Conservation (phyloP, 495 filamentous ascomycete species). For the Neurospora sp. region DNA sequence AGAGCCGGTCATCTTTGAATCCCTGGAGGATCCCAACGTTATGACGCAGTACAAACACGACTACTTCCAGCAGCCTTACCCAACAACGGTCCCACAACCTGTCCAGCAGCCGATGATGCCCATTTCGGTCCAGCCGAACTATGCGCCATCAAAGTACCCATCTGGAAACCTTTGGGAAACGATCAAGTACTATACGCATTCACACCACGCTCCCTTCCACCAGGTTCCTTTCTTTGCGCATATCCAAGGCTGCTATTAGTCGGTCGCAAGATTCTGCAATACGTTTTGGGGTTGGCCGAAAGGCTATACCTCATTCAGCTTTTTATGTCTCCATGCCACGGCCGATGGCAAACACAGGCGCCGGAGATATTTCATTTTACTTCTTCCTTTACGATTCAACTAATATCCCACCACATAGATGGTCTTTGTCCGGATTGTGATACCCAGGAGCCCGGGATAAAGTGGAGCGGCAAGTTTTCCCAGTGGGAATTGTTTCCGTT, state of each 20-base stretch:
- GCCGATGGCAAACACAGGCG: neutral
- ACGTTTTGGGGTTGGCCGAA: neutral
- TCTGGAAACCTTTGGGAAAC: slow-evolving; percentile 33
- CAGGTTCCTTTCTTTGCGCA: slow-evolving; percentile 35
- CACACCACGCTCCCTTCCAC: slow-evolving; percentile 33
- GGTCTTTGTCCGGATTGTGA: neutral
- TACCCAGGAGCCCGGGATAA: neutral
- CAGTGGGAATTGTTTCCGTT: neutral
- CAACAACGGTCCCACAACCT: slow-evolving; percentile 8
- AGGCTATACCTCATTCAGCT: neutral
- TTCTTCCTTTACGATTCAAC: neutral
- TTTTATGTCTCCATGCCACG: neutral
- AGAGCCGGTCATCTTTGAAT: slow-evolving; percentile 29
- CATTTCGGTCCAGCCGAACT: slow-evolving; percentile 14
- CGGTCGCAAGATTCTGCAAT: neutral
- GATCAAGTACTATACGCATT: slow-evolving; percentile 27
- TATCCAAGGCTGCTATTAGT: slow-evolving; percentile 41
- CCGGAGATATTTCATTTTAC: neutral
- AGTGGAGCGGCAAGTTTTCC: neutral
- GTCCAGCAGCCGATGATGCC: slow-evolving; percentile 16
- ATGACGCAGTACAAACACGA: slow-evolving; percentile 29
- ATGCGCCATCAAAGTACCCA: slow-evolving; percentile 27
- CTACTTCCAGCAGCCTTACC: slow-evolving; percentile 29
- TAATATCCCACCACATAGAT: neutral
- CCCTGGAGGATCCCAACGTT: slow-evolving; percentile 26